phyloP scores from a whole-genome alignment of 2,329 filamentous ascomycete genomes.

The Volutella citrinella region DNA sequence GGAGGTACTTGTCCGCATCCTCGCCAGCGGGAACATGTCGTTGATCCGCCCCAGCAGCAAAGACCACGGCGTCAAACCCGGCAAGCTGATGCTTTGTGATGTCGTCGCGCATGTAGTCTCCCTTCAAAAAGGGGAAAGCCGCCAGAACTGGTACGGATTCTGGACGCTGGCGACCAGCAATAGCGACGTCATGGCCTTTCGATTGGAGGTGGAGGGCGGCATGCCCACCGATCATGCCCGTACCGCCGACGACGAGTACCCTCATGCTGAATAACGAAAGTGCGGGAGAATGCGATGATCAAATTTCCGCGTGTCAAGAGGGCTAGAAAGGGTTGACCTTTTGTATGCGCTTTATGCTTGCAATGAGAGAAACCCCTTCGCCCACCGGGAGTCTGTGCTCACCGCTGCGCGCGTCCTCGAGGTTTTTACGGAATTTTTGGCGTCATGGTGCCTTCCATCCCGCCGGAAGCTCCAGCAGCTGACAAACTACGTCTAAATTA shows the following conservation, averaged over 20 bases:
- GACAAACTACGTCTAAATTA: too few species aligned
- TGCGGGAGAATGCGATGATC: too few species aligned
- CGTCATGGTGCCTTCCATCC: too few species aligned
- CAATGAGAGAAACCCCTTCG: too few species aligned
- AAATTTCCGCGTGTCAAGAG: too few species aligned
- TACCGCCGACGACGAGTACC: constrained; percentile 2
- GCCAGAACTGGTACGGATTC: not conserved
- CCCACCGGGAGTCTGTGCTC: too few species aligned
- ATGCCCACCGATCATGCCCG: constrained; percentile 1
- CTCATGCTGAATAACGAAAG: too few species aligned
- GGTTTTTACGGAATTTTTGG: too few species aligned
- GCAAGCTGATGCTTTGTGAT: not conserved
- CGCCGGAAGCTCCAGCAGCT: too few species aligned
- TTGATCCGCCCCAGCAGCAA: not conserved
- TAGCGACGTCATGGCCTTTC: not conserved
- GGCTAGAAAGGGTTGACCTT: too few species aligned
- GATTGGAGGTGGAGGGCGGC: not conserved
- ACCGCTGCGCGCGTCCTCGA: too few species aligned
- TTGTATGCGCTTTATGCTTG: too few species aligned
- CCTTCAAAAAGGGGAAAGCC: not conserved
- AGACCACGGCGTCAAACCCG: not conserved
- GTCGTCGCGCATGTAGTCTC: not conserved
- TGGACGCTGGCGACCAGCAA: not conserved
- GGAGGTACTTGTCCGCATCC: not conserved
- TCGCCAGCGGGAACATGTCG: not conserved